phyloP scores from a whole-genome alignment of 202 grass and related monocot genomes.

The Brachypodium distachyon region DNA sequence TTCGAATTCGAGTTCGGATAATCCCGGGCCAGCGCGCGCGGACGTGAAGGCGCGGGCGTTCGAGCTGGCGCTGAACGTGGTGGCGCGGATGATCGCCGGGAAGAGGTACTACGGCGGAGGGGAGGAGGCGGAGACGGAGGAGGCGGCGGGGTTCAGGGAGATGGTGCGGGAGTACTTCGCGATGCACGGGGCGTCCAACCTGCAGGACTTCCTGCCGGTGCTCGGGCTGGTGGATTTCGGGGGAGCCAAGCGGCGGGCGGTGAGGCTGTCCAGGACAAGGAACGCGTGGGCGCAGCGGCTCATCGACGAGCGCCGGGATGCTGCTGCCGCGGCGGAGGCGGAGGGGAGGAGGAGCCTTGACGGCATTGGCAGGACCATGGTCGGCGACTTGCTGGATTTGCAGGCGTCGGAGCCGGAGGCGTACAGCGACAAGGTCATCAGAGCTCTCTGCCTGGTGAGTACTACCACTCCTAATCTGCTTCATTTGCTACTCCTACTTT shows the following conservation, averaged over 20 bases:
- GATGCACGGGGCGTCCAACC: conserved; percentile 41
- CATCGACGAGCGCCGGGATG: conserved; percentile 37
- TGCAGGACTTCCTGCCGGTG: conserved; percentile 56
- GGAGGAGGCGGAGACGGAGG: conserved; percentile 1
- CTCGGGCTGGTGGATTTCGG: conserved; percentile 38
- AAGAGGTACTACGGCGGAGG: conserved; percentile 44
- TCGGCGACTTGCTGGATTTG: conserved; percentile 42
- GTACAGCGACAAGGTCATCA: conserved; percentile 50
- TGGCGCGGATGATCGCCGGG: conserved; percentile 44
- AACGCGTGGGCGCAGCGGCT: conserved; percentile 43
- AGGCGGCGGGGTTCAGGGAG: conserved; percentile 37
- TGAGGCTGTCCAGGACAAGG: conserved; percentile 18
- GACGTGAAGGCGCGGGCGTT: conserved; percentile 45
- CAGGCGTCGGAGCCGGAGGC: conserved; percentile 34
- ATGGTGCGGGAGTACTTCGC: conserved; percentile 35
- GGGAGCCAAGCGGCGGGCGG: conserved; percentile 23
- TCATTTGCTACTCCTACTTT: background rate
- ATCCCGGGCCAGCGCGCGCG: conserved; percentile 1
- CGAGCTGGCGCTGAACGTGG: conserved; percentile 42
- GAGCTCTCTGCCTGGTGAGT: conserved; percentile 51
- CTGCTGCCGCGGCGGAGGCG: background rate
- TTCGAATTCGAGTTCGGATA: too few relatives aligned
- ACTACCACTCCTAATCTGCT: background rate
- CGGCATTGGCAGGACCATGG: conserved; percentile 26
- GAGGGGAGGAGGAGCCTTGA: background rate